Evolutionary conservation across 257 asterid genomes (phyloP).

Genomic region (Primulina huaijiensis): DNA sequence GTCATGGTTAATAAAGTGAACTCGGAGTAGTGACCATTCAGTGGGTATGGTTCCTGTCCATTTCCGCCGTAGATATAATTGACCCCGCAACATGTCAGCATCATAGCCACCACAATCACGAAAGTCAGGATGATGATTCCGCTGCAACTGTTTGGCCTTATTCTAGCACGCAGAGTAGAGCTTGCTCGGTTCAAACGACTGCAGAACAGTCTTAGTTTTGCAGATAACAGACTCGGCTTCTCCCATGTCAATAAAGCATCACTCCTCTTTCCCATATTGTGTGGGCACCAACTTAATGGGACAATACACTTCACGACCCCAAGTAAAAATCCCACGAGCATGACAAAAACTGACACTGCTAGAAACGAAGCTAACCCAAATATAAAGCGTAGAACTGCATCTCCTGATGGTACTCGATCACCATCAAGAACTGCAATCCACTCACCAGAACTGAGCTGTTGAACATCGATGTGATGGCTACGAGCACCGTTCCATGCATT

Average conservation of each 20-base stretch:
- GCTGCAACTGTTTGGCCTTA: slow-evolving; percentile 50
- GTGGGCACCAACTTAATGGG: slow-evolving; percentile 93
- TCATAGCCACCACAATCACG: slow-evolving; percentile 29
- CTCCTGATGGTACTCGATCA: slow-evolving; percentile 87
- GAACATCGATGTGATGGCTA: slow-evolving; percentile 80
- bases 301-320: slow-evolving; percentile 72
- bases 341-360: slow-evolving; percentile 47
- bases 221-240: slow-evolving; percentile 50
- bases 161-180: slow-evolving; percentile 50
- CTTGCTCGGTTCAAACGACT: slow-evolving; percentile 69
- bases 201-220: slow-evolving; percentile 58
- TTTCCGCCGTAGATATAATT: slow-evolving; percentile 68
- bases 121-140: slow-evolving; percentile 47
- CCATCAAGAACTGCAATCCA: slow-evolving; percentile 90
- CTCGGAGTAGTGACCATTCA: slow-evolving; percentile 71
- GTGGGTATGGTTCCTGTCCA: slow-evolving; percentile 73
- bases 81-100: slow-evolving; percentile 57
- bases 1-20: slow-evolving; percentile 91
- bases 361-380: slow-evolving; percentile 57
- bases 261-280: slow-evolving; percentile 72
- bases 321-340: slow-evolving; percentile 65
- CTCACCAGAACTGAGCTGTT: slow-evolving; percentile 72
- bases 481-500: slow-evolving; percentile 97
- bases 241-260: slow-evolving; percentile 62
- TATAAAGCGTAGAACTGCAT: slow-evolving; percentile 49